Evolutionary conservation across 2,329 filamentous ascomycete genomes (phyloP), one percentile per base, ranked within the genome.

Genomic region (Xylaria sp.): DNA sequence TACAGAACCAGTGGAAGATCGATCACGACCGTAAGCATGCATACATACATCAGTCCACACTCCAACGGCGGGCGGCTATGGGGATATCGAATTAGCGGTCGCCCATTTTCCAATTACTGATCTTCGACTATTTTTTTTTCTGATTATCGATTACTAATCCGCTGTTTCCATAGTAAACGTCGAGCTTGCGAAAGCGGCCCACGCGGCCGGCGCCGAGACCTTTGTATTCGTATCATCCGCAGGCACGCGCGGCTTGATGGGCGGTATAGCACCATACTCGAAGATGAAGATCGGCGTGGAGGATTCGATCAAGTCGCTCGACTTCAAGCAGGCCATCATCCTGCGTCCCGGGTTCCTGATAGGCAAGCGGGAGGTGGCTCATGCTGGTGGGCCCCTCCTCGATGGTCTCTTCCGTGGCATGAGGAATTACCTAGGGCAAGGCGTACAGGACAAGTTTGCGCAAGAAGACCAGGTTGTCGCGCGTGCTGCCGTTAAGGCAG

Each of bases 261-360:
- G 72, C 51, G 56, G 80, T 79, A 59, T 84, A 82, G n/a, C 87
- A 78, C 81, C 84, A 75, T 81, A 85, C 81, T 70, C 88, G 82
- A 71, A 83, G 79, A 96, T 98, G 93, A 98, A 98, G 84, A 89
- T 88, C 27, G 92, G 96, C 74, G 88, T 97, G 48, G 95, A 98
- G 79, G 91, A 97, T 39, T 84, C 89, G 17, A 86, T 97, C 68
- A 87, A 88, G 78, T 87, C 81, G 50, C 81, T 95, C 3, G 90
- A 83, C 4, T 97, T 97, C 76, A 92, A 94, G 58, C 89, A 92
- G 72, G 90, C 90, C 4, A 86, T 97, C 64, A 90, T 98, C 62
- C 57, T 91, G 24, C 80, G 89, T 53, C 94, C 94, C 0, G 94
- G 92, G 0, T 71, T 94, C 69, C 92, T 98, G 73, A 79, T 94